phyloP scores from a whole-genome alignment of 768 basidiomycete species.

The Royoungia palumana region DNA sequence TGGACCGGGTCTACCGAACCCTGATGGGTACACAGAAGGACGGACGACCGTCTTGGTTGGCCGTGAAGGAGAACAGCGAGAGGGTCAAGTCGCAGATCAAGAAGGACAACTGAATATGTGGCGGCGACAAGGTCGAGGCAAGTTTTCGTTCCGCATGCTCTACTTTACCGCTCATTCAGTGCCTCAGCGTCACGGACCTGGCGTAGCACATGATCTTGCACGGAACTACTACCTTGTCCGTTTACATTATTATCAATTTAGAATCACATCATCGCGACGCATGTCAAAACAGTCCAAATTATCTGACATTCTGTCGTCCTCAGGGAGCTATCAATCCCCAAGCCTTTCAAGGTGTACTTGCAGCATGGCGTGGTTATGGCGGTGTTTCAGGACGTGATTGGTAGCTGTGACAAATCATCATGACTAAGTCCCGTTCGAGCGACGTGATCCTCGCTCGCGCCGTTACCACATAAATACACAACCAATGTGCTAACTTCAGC shows the following conservation, averaged over 20 bases:
- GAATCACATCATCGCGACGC: conserved; percentile 1
- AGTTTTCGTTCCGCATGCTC: neutral
- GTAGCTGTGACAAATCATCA: too few relatives aligned
- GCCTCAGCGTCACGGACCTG: too few relatives aligned
- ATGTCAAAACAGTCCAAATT: conserved; percentile 1
- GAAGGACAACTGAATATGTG: conserved; percentile 8
- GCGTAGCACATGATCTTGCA: neutral
- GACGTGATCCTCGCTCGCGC: too few relatives aligned
- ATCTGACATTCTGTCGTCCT: too few relatives aligned
- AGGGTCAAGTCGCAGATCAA: conserved; percentile 18
- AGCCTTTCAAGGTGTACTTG: too few relatives aligned
- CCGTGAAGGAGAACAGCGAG: conserved; percentile 28
- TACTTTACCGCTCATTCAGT: conserved; percentile 4
- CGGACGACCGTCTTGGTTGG: conserved; percentile 33
- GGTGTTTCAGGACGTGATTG: too few relatives aligned
- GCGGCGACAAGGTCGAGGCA: neutral
- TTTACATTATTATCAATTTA: neutral
- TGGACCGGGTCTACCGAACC: conserved; percentile 22
- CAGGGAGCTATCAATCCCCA: too few relatives aligned
- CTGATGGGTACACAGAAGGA: conserved; percentile 29
- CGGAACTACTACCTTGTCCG: too few relatives aligned
- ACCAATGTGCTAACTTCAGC: too few relatives aligned
- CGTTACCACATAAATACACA: too few relatives aligned
- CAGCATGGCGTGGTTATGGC: too few relatives aligned
- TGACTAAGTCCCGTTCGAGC: too few relatives aligned